A percentile compares a stretch with the other conserved stretches of the same genome.
Evolutionary conservation across 108 stramenopile genomes (phyloP).

Genomic region (Skeletonema menzelii): DNA sequence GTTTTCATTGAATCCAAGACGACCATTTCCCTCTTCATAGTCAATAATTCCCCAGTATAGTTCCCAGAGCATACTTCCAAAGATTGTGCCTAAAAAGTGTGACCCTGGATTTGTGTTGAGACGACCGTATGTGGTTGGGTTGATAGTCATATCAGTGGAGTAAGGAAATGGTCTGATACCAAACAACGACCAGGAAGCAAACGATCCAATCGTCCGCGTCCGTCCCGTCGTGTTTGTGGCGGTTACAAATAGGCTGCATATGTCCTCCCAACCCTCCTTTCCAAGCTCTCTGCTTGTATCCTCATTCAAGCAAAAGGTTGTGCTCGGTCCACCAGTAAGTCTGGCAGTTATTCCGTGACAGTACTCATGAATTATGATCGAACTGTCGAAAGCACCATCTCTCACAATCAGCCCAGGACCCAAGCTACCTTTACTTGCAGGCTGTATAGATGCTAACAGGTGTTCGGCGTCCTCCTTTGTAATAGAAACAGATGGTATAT

Average conservation of each 20-base stretch:
- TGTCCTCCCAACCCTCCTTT: not conserved
- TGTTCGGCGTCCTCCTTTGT: not conserved
- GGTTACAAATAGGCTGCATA: not conserved
- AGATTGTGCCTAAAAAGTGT: conserved; percentile 2
- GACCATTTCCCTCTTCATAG: not conserved
- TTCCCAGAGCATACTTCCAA: conserved; percentile 12
- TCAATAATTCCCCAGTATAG: not conserved
- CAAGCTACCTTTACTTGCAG: not conserved
- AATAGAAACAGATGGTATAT: not conserved
- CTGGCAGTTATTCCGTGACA: not conserved
- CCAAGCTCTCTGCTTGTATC: not conserved
- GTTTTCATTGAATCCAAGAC: not conserved
- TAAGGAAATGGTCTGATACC: conserved; percentile 6
- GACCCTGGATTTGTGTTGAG: not conserved
- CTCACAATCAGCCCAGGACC: not conserved
- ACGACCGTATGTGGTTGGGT: not conserved
- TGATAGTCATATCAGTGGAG: conserved; percentile 8
- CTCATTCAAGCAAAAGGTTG: not conserved
- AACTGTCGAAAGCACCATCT: not conserved
- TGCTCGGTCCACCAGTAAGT: not conserved
- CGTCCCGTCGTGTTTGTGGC: not conserved
- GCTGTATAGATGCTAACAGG: not conserved
- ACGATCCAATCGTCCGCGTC: conserved; percentile 7
- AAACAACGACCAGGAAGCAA: not conserved
- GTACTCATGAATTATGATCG: not conserved